Base-by-base conservation (phyloP, 2,329 filamentous ascomycete genomes). In the Trichoderma sp. region DNA sequence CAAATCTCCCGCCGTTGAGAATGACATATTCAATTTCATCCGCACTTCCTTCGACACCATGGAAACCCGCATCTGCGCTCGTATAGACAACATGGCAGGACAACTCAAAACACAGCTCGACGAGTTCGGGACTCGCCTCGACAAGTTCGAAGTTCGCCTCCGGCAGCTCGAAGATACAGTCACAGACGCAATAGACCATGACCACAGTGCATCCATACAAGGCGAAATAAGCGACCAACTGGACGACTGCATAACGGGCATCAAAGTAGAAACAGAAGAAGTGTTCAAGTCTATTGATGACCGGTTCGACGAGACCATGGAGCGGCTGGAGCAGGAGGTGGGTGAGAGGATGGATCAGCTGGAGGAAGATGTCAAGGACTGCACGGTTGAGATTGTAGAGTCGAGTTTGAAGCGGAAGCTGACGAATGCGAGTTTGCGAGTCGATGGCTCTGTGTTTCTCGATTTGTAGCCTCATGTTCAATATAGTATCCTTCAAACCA, bases 101-200 rank as follows among this genome's bases (percentile, higher is more conserved):
- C 50, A 30, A 52, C 21, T 52, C 10, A 19, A 52, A 10, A 52
- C n/a, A 0, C 28, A 30, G 1, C 50, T 52, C 26, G 50, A 52
- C 17, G 34, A 24, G 7, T 19, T 52, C 50, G 50, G 34, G 50
- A 12, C 9, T 2, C 28, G 50, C 1, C 50, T 52, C 50, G 50
- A 52, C 17, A 19, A 28, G 14, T 14, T 52, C 17, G 50, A 52
- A 12, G 6, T 7, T 19, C 50, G 50, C 34, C 19, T 52, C 10
- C 28, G 34, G 50, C 50, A 52, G 19, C 50, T 52, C n/a, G 50
- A 52, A 52, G 50, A 52, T 26, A 52, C n/a, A 12, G 50, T 52
- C 28, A 34, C 50, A 30, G 50, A 34, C 30, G 50, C 28, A 34
- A 7, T 52, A 21, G 50, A 52, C 7, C 17, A 19, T 34, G 50